Evolutionary conservation across 345 rosid genomes (phyloP), one percentile per base, ranked within the genome.

Genomic region (Moringa oleifera): DNA sequence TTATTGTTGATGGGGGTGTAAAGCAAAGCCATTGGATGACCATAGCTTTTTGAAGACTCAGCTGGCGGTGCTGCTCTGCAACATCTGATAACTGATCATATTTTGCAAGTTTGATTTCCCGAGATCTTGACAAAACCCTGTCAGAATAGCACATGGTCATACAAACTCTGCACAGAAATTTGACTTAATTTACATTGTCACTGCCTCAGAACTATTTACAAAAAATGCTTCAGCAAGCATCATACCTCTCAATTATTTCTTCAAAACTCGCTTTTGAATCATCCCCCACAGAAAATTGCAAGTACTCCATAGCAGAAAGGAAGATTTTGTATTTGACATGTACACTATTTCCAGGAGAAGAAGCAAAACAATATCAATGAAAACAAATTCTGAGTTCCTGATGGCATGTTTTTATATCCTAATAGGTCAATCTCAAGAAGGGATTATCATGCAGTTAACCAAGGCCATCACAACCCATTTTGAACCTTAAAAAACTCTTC

Each of bases 1-100:
- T 59, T 74, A 85, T 86, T 52, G 96, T 88, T 59, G 94, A 83
- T 49, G 97, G 98, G 54, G 98, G 96, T 55, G 96, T 88, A 74
- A 93, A 93, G 83, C 98, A 93, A 62, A 93, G 94, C 96, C 97
- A 93, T 71, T 90, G 98, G 69, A 93, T 84, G 51, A 77, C 93
- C 79, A 79, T 82, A 69, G 99, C 97, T 71, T 94, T 94, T 66
- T 90, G 89, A 67, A 94, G 93, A 81, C 97, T 94, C 71, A 82
- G 95, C 76, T 82, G 76, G 66, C 89, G 90, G 62, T 90, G 96
- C 79, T 94, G 95, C 81, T 94, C 97, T 6, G 89, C 90, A 76
- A 90, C 86, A 66, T 88, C 95, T 61, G 83, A 76, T 72, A 89
- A 79, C 57, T 81, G 72, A 59, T 90, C 96, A 76, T 88, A 81